These are phyloP conservation scores for Marsdenia floribunda DNA, from an alignment of 257 asterid genomes.

Conservation along the genomic window DNA sequence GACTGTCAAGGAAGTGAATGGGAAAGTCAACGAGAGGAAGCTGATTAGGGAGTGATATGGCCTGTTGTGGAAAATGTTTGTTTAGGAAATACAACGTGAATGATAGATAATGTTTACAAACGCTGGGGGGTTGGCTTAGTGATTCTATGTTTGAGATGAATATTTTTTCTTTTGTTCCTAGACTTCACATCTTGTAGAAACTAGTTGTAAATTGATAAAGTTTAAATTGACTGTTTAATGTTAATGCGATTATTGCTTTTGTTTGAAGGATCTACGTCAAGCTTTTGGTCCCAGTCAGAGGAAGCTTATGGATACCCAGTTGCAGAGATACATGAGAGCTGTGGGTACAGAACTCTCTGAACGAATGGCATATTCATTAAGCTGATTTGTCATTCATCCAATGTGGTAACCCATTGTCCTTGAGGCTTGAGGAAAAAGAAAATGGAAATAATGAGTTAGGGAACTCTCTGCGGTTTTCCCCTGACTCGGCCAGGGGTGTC, in stretches of 20 bases:
- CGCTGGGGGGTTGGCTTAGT: neutral
- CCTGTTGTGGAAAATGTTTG: neutral
- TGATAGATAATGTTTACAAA: neutral
- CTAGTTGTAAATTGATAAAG: too few species aligned
- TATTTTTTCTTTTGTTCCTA: neutral
- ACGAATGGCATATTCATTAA: slow-evolving; percentile 63
- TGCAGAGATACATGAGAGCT: slow-evolving; percentile 48
- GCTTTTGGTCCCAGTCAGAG: slow-evolving; percentile 59
- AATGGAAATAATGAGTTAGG: neutral
- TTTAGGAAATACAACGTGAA: neutral
- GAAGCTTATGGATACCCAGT: slow-evolving; percentile 45
- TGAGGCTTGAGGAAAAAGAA: neutral
- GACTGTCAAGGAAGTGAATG: neutral
- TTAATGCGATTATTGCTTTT: slow-evolving; percentile 20
- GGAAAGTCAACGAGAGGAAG: neutral
- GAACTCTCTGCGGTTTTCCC: neutral
- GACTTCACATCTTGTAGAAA: neutral
- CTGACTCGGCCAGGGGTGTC: neutral
- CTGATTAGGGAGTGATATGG: neutral
- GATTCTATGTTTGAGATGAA: neutral
- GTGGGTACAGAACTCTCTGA: slow-evolving; percentile 80
- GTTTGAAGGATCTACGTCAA: slow-evolving; percentile 54
- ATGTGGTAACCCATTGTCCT: neutral
- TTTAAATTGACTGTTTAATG: neutral
- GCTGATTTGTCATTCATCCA: slow-evolving; percentile 28